Evolutionary conservation across 1,139 yeast genomes (phyloP).

Genomic region (Hansenula anomala): DNA sequence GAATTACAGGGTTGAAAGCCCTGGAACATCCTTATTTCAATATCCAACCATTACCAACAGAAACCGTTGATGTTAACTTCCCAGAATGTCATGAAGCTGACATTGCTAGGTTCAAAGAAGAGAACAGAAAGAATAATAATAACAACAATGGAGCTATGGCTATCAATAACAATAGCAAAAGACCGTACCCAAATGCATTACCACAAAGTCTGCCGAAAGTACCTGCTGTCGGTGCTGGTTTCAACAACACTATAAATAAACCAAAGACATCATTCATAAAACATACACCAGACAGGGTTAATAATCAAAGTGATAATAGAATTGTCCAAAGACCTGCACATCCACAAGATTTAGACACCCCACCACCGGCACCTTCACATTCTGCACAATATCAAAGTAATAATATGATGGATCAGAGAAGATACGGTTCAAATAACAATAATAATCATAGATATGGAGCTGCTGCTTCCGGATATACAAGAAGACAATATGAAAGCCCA

Average conservation of each 20-base stretch:
- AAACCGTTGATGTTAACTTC: slow-evolving; percentile 51
- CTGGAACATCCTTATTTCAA: slow-evolving; percentile 64
- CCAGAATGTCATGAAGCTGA: slow-evolving; percentile 91
- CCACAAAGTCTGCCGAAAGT: neutral
- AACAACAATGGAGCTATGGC: neutral
- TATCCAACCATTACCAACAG: slow-evolving; percentile 60
- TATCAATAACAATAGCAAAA: too few species aligned
- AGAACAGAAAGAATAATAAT: slow-evolving; percentile 8
- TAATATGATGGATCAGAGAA: neutral
- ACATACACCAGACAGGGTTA: too few species aligned
- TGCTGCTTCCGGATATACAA: too few species aligned
- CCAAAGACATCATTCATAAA: neutral
- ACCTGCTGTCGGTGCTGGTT: too few species aligned
- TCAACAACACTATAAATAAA: too few species aligned
- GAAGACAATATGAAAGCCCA: too few species aligned
- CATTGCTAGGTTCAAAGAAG: slow-evolving; percentile 55
- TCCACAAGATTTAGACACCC: slow-evolving; percentile 1
- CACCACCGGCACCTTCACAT: neutral
- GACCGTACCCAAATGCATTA: neutral
- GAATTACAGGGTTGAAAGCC: slow-evolving; percentile 80
- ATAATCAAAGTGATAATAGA: too few species aligned
- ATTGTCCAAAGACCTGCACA: neutral
- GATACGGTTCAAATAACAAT: too few species aligned
- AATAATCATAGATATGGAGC: too few species aligned
- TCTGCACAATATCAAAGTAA: too few species aligned